These are phyloP conservation scores for Pisolithus orientalis DNA, from an alignment of 768 basidiomycete genomes.

Conservation along the genomic window DNA sequence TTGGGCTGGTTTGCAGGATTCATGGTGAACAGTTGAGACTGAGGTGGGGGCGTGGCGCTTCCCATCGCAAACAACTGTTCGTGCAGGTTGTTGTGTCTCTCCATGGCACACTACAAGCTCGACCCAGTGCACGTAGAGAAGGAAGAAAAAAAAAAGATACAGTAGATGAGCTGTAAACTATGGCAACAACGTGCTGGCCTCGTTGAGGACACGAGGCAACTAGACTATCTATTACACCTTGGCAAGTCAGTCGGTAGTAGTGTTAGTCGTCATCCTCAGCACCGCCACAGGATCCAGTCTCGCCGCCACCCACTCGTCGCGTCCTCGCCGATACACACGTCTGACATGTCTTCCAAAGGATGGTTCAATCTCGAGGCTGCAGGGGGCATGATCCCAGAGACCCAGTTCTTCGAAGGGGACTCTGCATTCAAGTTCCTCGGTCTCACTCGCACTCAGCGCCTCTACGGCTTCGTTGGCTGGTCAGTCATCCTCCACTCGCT, in stretches of 20 bases:
- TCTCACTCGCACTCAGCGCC: slow-evolving; percentile 68
- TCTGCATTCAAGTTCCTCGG: slow-evolving; percentile 80
- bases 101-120: slow-evolving; percentile 2
- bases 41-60: slow-evolving; percentile 45
- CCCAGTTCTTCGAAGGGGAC: slow-evolving; percentile 82
- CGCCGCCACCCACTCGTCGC: no score
- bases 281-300: no score
- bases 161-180: no score
- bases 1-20: slow-evolving; percentile 22
- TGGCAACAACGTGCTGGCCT: no score
- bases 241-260: no score
- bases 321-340: not conserved
- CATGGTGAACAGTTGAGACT: slow-evolving; percentile 28
- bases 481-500: slow-evolving; percentile 28
- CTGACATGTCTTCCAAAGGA: slow-evolving; percentile 48
- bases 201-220: no score
- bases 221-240: no score
- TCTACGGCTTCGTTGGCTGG: slow-evolving; percentile 88
- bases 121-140: no score
- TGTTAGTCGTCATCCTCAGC: no score
- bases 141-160: no score
- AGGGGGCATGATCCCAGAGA: slow-evolving; percentile 59
- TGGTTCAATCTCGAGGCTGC: slow-evolving; percentile 84
- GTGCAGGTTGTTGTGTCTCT: slow-evolving; percentile 6
- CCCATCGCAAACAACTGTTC: slow-evolving; percentile 49